Evolutionary conservation across 129 eudicot species (phyloP).

Genomic region (Heracleum sosnowskyi): DNA sequence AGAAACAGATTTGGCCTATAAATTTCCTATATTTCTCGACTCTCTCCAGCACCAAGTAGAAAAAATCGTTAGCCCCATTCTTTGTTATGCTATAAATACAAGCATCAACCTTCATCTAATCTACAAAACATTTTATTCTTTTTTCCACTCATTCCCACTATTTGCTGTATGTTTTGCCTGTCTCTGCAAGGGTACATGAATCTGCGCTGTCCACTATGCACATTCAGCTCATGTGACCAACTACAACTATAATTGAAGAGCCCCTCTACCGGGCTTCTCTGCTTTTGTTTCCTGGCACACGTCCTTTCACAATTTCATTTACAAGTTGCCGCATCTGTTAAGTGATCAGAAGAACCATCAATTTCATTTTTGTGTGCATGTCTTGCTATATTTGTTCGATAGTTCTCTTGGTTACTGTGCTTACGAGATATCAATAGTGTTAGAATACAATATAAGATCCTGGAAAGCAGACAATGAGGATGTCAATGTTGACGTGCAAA

Average conservation of each 20-base stretch:
- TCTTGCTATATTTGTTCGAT: not conserved
- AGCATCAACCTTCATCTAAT: not conserved
- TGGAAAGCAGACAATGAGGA: slow-evolving; percentile 37
- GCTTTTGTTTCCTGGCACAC: slow-evolving; percentile 9
- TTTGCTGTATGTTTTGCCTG: slow-evolving; percentile 1
- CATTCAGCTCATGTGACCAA: slow-evolving; percentile 15
- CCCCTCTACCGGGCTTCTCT: not conserved
- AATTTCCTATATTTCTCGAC: slow-evolving; percentile 3
- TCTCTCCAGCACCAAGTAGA: not conserved
- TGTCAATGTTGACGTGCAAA: slow-evolving; percentile 40
- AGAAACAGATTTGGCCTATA: not conserved
- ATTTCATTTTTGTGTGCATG: slow-evolving; percentile 6
- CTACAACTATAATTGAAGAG: slow-evolving; percentile 5
- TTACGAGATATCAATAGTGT: not conserved
- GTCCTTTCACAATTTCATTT: slow-evolving; percentile 13
- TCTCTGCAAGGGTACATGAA: not conserved
- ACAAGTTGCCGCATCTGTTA: slow-evolving; percentile 33
- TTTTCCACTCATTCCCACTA: not conserved
- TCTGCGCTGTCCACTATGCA: slow-evolving; percentile 21
- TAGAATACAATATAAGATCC: too few species aligned
- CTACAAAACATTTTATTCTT: not conserved
- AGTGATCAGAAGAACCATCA: not conserved
- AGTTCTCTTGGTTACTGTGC: not conserved
- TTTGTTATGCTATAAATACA: not conserved
- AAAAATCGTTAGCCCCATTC: slow-evolving; percentile 9